Base-by-base conservation (phyloP, 768 basidiomycete species). In the Lentinula lateritia region DNA sequence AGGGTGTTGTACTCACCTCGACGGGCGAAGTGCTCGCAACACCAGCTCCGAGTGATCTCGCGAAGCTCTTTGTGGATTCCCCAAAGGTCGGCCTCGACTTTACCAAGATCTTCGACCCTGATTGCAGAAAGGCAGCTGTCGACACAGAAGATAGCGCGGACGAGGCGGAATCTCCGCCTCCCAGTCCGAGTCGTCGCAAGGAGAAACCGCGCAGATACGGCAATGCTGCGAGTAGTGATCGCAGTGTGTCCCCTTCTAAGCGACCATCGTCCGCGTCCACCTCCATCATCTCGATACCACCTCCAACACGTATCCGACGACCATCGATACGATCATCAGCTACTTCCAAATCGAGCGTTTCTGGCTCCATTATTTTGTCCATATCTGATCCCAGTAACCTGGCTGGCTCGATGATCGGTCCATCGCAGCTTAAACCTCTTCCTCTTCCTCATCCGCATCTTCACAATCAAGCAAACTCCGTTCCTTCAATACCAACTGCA, bases 21-120 rank as follows among this genome's bases (percentile, higher is more conserved):
- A 92, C 92, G 0, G 92, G 92, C 7, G 86, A 92, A 68, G 76
- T 80, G 1, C 76, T 93, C 6, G 78, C 83, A 3, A 94, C 92
- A 12, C 92, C 92, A 1, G 78, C 82, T 1, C 88, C 88, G 0
- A 75, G 79, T 0, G 88, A 89, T 67, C 77, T 92, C 0, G 81
- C 81, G 2, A 85, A 82, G 39, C 77, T 92, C 2, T 89, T 93
- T 66, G 79, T 83, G 35, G 79, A 81, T 45, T 87, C 87, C 7
- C 91, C 91, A 0, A 85, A 80, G 63, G 84, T 89, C 42, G 86
- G 85, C 2, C 77, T 93, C 32, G 85, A 89, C 66, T 93, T 93
- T 67, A 81, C 86, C 8, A 87, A 85, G 72, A 91, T 91, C 52
- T 92, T 92, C 64, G 89, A 91, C 66, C 85, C 87, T 6, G 72